These are phyloP conservation scores for Backusella morwellensis DNA, from an alignment of 192 early-diverging fungal genomes.

Conservation along the genomic window DNA sequence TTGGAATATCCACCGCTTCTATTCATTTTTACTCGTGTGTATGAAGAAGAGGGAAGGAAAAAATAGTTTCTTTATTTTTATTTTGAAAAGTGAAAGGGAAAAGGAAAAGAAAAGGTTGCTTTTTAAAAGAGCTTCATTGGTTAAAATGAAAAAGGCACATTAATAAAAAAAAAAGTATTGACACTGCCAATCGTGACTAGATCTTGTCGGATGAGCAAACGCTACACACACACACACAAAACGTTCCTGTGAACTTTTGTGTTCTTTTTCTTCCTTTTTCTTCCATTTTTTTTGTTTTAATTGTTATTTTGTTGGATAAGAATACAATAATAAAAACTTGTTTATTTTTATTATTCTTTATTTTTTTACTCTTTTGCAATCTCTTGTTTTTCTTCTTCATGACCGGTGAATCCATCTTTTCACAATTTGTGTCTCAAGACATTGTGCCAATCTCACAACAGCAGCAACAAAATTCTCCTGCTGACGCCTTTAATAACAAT, in stretches of 20 bases:
- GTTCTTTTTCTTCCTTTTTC: neutral
- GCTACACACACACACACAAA: neutral
- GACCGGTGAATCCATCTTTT: neutral
- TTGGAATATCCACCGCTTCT: neutral
- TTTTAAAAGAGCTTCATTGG: neutral
- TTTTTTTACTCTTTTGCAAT: neutral
- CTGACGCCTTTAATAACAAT: neutral
- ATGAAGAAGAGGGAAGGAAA: neutral
- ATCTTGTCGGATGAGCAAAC: neutral
- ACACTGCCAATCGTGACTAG: neutral
- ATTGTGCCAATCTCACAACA: neutral
- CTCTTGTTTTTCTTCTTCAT: neutral
- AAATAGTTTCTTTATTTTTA: too few relatives aligned
- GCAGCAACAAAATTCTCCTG: neutral
- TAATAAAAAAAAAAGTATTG: neutral
- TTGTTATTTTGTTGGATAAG: too few relatives aligned
- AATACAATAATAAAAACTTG: too few relatives aligned
- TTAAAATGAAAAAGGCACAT: neutral
- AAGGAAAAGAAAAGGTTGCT: neutral
- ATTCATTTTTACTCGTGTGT: neutral
- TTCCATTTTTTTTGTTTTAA: neutral
- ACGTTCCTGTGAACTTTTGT: neutral
- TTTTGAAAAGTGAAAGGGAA: neutral
- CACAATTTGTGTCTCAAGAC: constrained; percentile 1
- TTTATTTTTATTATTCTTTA: too few relatives aligned